A percentile compares a stretch with the other conserved stretches of the same genome.
These are phyloP conservation scores for Rheum nobile DNA, from an alignment of 148 eudicot species.

Conservation along the genomic window DNA sequence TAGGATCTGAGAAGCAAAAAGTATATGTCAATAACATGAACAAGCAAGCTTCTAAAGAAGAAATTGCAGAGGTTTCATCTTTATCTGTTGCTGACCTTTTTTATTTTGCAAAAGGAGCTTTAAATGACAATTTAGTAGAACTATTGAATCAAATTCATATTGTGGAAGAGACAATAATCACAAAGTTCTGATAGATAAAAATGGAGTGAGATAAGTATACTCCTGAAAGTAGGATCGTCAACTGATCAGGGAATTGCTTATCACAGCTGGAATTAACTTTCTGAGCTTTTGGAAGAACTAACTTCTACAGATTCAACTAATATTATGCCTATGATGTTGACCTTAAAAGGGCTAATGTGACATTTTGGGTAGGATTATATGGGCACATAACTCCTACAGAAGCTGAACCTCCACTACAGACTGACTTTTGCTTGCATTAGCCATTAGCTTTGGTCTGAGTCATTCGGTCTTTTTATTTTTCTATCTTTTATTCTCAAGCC, in stretches of 20 bases:
- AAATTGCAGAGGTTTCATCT: slow-evolving; percentile 52
- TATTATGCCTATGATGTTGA: background rate
- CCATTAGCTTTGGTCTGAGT: background rate
- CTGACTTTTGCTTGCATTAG: background rate
- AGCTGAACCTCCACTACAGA: background rate
- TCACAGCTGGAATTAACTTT: background rate
- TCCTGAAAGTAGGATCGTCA: background rate
- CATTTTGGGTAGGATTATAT: background rate
- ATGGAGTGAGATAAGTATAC: background rate
- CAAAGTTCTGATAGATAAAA: background rate
- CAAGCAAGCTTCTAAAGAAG: slow-evolving; percentile 58
- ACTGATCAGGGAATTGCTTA: background rate
- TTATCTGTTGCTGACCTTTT: slow-evolving; percentile 7
- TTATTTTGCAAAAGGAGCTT: background rate
- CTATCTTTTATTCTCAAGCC: background rate
- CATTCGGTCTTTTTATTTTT: background rate
- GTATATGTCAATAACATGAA: slow-evolving; percentile 73
- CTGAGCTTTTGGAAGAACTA: background rate
- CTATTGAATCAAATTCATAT: background rate
- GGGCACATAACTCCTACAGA: background rate
- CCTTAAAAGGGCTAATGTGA: background rate
- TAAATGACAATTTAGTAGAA: background rate
- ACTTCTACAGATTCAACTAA: background rate
- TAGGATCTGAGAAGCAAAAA: slow-evolving; percentile 22
- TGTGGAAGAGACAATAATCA: background rate